Evolutionary conservation across 208 protist genomes (phyloP), one percentile per base, ranked within the genome.

Genomic region (Trypanosoma caninum): DNA sequence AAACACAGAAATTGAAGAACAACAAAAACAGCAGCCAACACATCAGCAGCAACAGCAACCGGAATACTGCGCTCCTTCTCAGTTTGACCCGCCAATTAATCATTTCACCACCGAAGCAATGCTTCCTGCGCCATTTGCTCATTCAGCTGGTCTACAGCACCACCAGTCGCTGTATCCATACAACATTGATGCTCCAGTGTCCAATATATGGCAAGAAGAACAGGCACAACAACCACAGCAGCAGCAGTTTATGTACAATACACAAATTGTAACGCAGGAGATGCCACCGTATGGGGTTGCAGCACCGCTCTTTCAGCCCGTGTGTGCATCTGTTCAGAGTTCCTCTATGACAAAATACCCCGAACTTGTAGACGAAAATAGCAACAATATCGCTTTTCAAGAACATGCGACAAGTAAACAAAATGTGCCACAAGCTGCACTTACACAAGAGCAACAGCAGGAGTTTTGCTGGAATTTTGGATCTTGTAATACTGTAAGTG

Each of bases 341-440:
- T 23, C n/a, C n/a, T n/a, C 20, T 7, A 56, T 35, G 16, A 31
- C 40, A 58, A 57, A 73, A 5, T 67, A 73, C 33, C 67, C 58
- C 27, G 38, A 73, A 33, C 65, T 58, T 34, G 67, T 65, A 30
- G 54, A 70, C 42, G 66, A 78, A 20, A 58, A 69, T 37, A 59
- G 54, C 31, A 56, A 58, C 4, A 41, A 41, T 48, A 54, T 35
- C 38, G 23, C 20, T 10, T 10, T 33, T 59, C 37, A 38, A 27
- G 31, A 53, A 20, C 42, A 16, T 3, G 44, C 1, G 28, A 40
- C 40, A 38, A 33, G 42, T 16, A 41, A 30, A 50, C 18, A 23
- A 20, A 41, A 37, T 18, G 53, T 11, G 11, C 20, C 23, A 37
- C 14, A 33, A 8, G 20, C 38, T 33, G 13, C 18, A 28, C 0